phyloP scores from a whole-genome alignment of 139 green algal species.

The Microglena sp. region DNA sequence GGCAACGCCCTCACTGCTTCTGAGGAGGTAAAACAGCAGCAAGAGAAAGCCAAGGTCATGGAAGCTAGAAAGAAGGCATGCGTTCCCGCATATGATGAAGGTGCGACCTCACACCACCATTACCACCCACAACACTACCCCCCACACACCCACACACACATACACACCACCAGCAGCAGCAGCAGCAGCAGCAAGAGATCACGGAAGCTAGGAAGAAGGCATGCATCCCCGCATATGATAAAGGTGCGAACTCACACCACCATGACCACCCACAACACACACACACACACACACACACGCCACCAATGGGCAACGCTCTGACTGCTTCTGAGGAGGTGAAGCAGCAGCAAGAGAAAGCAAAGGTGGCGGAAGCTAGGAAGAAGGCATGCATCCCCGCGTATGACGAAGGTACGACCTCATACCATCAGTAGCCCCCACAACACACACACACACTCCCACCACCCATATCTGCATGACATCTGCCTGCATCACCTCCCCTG shows the following conservation, averaged over 20 bases:
- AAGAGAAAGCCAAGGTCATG: too few species aligned
- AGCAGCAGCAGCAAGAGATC: too few species aligned
- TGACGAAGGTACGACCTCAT: slow-evolving; percentile 4
- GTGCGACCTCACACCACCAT: neutral
- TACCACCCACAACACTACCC: neutral
- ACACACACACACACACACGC: slow-evolving; percentile 1
- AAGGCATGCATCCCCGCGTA: neutral
- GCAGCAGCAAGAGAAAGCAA: neutral
- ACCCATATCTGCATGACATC: neutral
- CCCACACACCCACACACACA: neutral
- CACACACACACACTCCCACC: slow-evolving; percentile 6
- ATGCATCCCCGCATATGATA: neutral
- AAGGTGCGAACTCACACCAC: slow-evolving; percentile 1
- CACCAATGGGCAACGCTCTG: neutral
- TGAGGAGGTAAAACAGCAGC: too few species aligned
- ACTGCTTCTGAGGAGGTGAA: neutral
- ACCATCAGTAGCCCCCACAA: neutral
- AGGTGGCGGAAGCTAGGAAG: neutral
- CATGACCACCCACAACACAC: neutral
- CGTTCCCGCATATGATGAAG: neutral
- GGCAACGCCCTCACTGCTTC: too few species aligned
- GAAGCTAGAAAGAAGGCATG: neutral
- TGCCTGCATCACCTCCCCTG: neutral
- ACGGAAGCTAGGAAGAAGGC: neutral
- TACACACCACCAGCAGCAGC: neutral